These are phyloP conservation scores for Golubevia pallescens DNA, from an alignment of 1,284 basidiomycete species.

Conservation along the genomic window DNA sequence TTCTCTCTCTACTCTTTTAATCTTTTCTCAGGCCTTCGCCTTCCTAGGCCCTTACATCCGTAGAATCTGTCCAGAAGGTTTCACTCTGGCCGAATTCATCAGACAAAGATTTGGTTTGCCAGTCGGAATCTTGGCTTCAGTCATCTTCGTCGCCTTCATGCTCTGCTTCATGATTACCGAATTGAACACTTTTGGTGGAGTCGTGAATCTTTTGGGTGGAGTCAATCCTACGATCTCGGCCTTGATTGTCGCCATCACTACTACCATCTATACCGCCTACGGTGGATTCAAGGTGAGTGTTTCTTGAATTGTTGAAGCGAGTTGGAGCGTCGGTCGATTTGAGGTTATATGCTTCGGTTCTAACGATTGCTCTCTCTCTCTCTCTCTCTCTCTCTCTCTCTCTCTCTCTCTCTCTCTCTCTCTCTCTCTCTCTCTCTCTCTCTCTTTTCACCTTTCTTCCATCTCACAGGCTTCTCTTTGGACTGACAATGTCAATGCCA, in stretches of 20 bases:
- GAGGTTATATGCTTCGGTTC: too few species aligned
- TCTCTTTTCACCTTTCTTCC: too few species aligned
- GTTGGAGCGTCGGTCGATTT: too few species aligned
- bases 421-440: too few species aligned
- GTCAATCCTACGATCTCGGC: conserved; percentile 55
- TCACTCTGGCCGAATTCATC: conserved; percentile 61
- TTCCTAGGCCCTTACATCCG: conserved; percentile 60
- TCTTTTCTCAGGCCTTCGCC: conserved; percentile 34
- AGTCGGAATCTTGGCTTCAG: conserved; percentile 48
- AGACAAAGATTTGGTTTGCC: conserved; percentile 60
- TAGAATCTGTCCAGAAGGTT: conserved; percentile 56
- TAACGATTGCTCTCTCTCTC: too few species aligned
- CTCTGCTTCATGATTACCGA: conserved; percentile 64
- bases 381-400: too few species aligned
- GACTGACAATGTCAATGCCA: conserved; percentile 63
- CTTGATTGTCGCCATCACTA: conserved; percentile 54
- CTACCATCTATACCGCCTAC: conserved; percentile 62
- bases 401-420: too few species aligned
- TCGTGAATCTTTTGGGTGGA: conserved; percentile 39
- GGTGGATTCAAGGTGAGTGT: conserved; percentile 52
- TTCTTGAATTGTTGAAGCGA: too few species aligned
- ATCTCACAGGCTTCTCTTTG: conserved; percentile 41
- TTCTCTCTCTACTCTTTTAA: too few species aligned
- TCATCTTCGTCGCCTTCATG: conserved; percentile 63
- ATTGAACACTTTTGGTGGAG: conserved; percentile 60